Evolutionary conservation across 352 stramenopile species (phyloP), one percentile per base, ranked within the genome.

Genomic region (Globisporangium rhizosaccharum): DNA sequence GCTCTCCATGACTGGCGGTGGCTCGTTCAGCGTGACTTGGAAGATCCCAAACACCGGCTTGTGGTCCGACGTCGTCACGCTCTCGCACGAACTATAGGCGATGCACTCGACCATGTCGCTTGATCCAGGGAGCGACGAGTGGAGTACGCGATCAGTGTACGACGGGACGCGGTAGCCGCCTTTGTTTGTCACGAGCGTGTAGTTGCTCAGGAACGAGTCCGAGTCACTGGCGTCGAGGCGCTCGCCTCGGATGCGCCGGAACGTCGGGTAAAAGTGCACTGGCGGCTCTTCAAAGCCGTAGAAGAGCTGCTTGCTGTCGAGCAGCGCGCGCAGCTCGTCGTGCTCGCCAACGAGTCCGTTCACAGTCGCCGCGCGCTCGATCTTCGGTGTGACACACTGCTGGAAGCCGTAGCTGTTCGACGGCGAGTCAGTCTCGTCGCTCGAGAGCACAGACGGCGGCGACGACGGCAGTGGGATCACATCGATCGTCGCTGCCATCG

Each of bases 81-180:
- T 56, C 61, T 96, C 87, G 53, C 82, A 94, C 39, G 82, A 93
- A 25, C 78, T 70, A 58, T 96, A 96, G 12, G 73, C 74, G 17
- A 87, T 59, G 48, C 85, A 89, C 33, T 72, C 68, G 17, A 95
- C 61, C 23, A 72, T 72, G 15, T 87, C 66, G 39, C 72, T 46
- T 3, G 51, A 68, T 10, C 82, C 82, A 0, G 78, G 69, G 3
- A 96, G 70, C 18, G 87, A 92, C 47, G 82, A 74, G 36, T 89
- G 80, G n/a, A 97, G 66, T 18, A 97, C 77, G 41, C 89, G 82
- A 55, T 97, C 89, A 9, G 89, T 97, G 72, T 95, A 97, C 1
- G 87, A 96, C 7, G 89, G 89, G 17, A 94, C 79, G 37, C 88
- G 84, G 28, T 80, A 75, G 18, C 81, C 81, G 1, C 77, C 75